A percentile compares a stretch with the other conserved stretches of the same genome.
These are phyloP conservation scores for Naematelia encephala DNA, from an alignment of 768 basidiomycete species.

Conservation along the genomic window DNA sequence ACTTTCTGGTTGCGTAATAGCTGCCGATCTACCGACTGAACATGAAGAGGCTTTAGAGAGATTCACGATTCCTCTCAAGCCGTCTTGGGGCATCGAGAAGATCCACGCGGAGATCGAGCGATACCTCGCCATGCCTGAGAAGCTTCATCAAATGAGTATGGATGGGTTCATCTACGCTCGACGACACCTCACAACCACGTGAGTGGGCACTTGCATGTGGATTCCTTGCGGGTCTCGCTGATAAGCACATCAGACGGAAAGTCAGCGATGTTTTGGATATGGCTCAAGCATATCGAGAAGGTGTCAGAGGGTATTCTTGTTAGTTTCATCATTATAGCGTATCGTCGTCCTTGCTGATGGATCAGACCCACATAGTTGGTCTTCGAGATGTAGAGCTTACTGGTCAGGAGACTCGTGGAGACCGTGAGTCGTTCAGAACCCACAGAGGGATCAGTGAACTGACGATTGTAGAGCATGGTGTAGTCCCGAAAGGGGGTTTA, in stretches of 20 bases:
- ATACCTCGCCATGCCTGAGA: constrained; percentile 33
- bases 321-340: constrained; percentile 7
- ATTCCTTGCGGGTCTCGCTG: too few relatives aligned
- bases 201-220: constrained; percentile 9
- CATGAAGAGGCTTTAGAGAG: constrained; percentile 38
- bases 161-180: constrained; percentile 44
- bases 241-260: constrained; percentile 9
- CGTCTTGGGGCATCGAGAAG: constrained; percentile 39
- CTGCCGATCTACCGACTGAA: constrained; percentile 47
- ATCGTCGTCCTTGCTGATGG: neutral
- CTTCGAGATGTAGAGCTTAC: constrained; percentile 39
- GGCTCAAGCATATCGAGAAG: constrained; percentile 28
- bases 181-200: constrained; percentile 43
- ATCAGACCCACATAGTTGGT: constrained; percentile 38
- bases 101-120: constrained; percentile 31
- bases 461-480: neutral
- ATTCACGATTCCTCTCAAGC: constrained; percentile 41
- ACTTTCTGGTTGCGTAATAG: constrained; percentile 44
- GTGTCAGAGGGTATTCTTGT: constrained; percentile 40
- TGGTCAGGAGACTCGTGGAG: constrained; percentile 35
- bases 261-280: constrained; percentile 21
- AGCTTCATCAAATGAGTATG: constrained; percentile 40
- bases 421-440: constrained; percentile 46
- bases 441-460: neutral
- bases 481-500: neutral